Percentiles rank a stretch among this genome's conserved stretches.
Conservation (phyloP, 1,284 basidiomycete species). For the Anthracocystis panici-leucophaei region DNA sequence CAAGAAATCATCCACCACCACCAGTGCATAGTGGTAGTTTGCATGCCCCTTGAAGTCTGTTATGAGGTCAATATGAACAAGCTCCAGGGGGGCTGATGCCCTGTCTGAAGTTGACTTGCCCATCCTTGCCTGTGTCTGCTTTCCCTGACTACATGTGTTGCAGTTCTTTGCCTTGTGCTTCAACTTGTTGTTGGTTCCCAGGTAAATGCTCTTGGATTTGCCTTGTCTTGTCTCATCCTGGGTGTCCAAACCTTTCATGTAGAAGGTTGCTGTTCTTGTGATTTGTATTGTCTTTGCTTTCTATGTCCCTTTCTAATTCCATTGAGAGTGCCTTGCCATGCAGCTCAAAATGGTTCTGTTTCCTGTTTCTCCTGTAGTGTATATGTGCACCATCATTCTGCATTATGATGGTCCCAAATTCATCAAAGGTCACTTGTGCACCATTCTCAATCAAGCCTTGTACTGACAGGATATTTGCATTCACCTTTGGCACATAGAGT, state of each 20-base stretch:
- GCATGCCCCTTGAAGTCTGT: conserved; percentile 7
- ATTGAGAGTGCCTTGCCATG: too few relatives aligned
- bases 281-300: conserved; percentile 1
- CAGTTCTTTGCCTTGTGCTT: conserved; percentile 1
- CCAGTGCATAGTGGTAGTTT: conserved; percentile 11
- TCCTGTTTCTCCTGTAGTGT: background rate
- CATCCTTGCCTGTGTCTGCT: conserved; percentile 4
- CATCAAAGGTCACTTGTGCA: conserved; percentile 10
- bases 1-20: conserved; percentile 10
- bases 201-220: conserved; percentile 9
- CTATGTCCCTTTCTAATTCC: too few relatives aligned
- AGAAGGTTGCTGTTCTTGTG: background rate
- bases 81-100: background rate
- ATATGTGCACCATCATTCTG: conserved; percentile 7
- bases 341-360: too few relatives aligned
- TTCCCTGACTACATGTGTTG: conserved; percentile 5
- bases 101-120: background rate
- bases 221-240: conserved; percentile 10
- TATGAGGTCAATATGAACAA: conserved; percentile 7
- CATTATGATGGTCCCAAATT: background rate
- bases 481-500: conserved; percentile 9
- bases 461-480: conserved; percentile 7
- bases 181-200: background rate
- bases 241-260: conserved; percentile 10
- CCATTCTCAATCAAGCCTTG: conserved; percentile 3